Conservation (phyloP, 768 basidiomycete genomes). For the Auricularia heimuer region DNA sequence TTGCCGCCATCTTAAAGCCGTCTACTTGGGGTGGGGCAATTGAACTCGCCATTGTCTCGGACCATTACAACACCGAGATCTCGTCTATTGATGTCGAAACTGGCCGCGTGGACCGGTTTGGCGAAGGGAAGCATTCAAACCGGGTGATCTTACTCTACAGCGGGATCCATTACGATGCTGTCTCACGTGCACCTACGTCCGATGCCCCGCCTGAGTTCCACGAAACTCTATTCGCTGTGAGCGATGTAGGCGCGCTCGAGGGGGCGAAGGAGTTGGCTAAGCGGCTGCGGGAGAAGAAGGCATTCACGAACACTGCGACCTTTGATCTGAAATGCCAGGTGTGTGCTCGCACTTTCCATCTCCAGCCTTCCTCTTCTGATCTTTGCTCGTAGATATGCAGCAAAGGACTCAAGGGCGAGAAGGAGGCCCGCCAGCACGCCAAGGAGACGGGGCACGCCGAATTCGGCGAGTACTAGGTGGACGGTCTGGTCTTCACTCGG, state of each 20-base stretch:
- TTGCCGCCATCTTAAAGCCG: slow-evolving; percentile 68
- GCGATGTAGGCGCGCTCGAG: slow-evolving; percentile 36
- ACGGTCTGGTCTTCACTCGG: too few species aligned
- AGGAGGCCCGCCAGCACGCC: slow-evolving; percentile 84
- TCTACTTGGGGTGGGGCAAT: slow-evolving; percentile 94
- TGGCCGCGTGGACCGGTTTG: slow-evolving; percentile 77
- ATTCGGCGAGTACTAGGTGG: slow-evolving; percentile 66
- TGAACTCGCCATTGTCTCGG: slow-evolving; percentile 72
- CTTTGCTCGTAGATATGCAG: slow-evolving; percentile 53
- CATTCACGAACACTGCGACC: slow-evolving; percentile 84
- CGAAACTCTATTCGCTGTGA: slow-evolving; percentile 69
- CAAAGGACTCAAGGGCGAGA: slow-evolving; percentile 85
- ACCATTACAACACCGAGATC: slow-evolving; percentile 78
- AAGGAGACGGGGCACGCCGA: slow-evolving; percentile 73
- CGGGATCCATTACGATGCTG: slow-evolving; percentile 94
- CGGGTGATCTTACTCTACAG: slow-evolving; percentile 81
- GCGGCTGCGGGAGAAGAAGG: slow-evolving; percentile 63
- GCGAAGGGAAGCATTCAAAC: slow-evolving; percentile 31
- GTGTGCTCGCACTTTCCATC: slow-evolving; percentile 15
- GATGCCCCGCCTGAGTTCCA: slow-evolving; percentile 83
- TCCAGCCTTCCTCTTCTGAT: not conserved
- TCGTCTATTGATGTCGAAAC: slow-evolving; percentile 87
- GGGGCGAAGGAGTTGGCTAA: slow-evolving; percentile 66
- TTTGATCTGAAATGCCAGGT: slow-evolving; percentile 88
- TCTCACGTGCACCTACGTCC: slow-evolving; percentile 66